Conservation (phyloP, 768 basidiomycete species). For the Sarcomyxa edulis region DNA sequence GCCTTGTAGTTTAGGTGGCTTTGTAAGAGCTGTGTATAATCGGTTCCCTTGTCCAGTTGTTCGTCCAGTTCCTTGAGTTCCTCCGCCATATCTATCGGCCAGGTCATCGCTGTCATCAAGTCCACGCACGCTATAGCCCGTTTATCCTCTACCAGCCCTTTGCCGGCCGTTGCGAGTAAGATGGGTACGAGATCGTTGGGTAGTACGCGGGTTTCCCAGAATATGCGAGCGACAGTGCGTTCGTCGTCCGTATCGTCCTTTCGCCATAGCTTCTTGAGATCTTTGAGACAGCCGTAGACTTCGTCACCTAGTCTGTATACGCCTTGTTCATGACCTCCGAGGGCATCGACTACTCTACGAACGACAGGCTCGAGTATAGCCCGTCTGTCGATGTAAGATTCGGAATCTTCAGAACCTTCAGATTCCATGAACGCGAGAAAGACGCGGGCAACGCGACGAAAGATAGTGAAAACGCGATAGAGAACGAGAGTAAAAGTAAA, state of each 20-base stretch:
- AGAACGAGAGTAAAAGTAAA: too few species aligned
- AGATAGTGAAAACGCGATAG: too few species aligned
- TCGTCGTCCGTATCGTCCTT: constrained; percentile 97
- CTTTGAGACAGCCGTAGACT: constrained; percentile 79
- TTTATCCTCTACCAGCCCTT: constrained; percentile 74
- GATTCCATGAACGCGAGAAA: constrained; percentile 10
- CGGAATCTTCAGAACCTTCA: constrained; percentile 14
- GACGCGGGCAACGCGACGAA: too few species aligned
- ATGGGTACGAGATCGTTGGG: constrained; percentile 87
- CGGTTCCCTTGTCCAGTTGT: constrained; percentile 71
- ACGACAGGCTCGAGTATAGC: constrained; percentile 63
- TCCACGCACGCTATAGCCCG: constrained; percentile 82
- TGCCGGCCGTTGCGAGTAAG: constrained; percentile 73
- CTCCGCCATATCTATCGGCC: constrained; percentile 95
- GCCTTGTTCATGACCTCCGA: constrained; percentile 68
- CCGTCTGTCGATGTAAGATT: constrained; percentile 34
- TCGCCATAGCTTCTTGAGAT: constrained; percentile 93
- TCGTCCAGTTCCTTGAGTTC: constrained; percentile 92
- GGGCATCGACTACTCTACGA: constrained; percentile 69
- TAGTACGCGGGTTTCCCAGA: constrained; percentile 83
- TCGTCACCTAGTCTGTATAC: constrained; percentile 78
- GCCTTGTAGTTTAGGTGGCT: constrained; percentile 91
- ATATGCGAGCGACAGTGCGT: constrained; percentile 89
- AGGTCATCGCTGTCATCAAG: constrained; percentile 94
- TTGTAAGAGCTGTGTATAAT: constrained; percentile 79